Conservation (phyloP, 2,329 filamentous ascomycete genomes). For the Trichoderma koningiopsis region DNA sequence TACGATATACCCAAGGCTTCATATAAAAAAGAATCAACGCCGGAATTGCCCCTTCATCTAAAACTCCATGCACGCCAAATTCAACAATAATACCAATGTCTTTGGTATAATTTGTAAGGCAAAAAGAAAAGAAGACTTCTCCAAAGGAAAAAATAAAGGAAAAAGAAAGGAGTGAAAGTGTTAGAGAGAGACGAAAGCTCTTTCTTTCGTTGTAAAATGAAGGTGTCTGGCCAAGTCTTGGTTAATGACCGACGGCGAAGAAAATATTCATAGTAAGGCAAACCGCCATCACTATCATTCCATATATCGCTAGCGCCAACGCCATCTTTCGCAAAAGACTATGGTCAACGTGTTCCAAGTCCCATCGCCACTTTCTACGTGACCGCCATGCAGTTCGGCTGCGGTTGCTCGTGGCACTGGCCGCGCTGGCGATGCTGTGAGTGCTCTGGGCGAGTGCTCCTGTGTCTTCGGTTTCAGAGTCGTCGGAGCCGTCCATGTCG, state of each 20-base stretch:
- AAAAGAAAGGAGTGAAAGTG: background rate
- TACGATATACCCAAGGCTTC: background rate
- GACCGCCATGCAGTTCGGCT: slow-evolving; percentile 49
- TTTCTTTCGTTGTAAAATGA: background rate
- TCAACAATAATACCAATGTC: background rate
- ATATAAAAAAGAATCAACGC: slow-evolving; percentile 25
- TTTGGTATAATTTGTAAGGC: background rate
- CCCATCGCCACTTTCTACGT: slow-evolving; percentile 61
- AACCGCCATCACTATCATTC: slow-evolving; percentile 82
- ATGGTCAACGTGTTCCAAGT: slow-evolving; percentile 65
- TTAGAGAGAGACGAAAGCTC: background rate
- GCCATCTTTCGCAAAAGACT: slow-evolving; percentile 70
- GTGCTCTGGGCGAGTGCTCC: slow-evolving; percentile 49
- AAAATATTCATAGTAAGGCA: slow-evolving; percentile 86
- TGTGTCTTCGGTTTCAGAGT: slow-evolving; percentile 54
- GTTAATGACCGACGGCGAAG: slow-evolving; percentile 66
- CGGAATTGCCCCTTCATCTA: slow-evolving; percentile 30
- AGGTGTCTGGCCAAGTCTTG: slow-evolving; percentile 18
- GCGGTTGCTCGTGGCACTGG: slow-evolving; percentile 40
- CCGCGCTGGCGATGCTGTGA: slow-evolving; percentile 47
- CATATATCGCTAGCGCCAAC: slow-evolving; percentile 78
- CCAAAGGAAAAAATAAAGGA: background rate
- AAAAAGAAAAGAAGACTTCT: background rate
- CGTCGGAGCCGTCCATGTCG: slow-evolving; percentile 64
- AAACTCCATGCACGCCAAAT: slow-evolving; percentile 29